These are phyloP conservation scores for Penicillium sp. DNA, from an alignment of 2,329 filamentous ascomycete genomes.

Conservation along the genomic window DNA sequence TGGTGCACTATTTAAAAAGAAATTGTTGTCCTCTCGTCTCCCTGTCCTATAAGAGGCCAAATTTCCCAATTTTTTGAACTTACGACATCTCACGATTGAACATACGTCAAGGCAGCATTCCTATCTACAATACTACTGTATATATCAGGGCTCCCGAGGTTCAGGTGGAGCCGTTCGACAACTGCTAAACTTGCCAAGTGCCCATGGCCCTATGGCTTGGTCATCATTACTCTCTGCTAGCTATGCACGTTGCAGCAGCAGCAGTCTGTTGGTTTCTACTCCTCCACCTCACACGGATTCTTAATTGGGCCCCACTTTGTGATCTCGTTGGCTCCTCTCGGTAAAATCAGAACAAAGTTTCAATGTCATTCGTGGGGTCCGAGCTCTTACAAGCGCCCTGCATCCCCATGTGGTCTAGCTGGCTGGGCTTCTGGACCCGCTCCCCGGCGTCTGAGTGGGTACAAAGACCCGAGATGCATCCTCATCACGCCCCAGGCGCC, in stretches of 20 bases:
- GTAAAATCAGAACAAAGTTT: constrained; percentile 12
- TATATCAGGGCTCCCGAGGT: background rate
- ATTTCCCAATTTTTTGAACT: background rate
- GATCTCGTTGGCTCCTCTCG: constrained; percentile 4
- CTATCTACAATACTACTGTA: background rate
- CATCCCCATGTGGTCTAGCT: constrained; percentile 22
- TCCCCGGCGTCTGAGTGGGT: constrained; percentile 23
- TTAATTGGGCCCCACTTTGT: constrained; percentile 3
- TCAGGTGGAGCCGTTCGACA: background rate
- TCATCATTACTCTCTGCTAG: background rate
- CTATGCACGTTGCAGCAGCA: too few species aligned
- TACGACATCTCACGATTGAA: background rate
- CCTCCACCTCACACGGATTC: background rate
- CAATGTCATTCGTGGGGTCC: constrained; percentile 6
- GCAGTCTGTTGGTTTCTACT: background rate
- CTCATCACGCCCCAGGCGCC: constrained; percentile 29
- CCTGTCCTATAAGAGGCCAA: background rate
- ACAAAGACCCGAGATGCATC: constrained; percentile 20
- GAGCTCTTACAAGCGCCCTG: constrained; percentile 22
- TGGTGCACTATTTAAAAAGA: background rate
- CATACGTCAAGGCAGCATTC: background rate
- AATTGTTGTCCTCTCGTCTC: background rate
- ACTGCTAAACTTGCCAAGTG: background rate
- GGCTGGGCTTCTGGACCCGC: constrained; percentile 4
- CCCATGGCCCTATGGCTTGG: background rate